Percentiles rank a stretch among this genome's conserved stretches.
Evolutionary conservation across 805 yeast genomes (phyloP).

Genomic region (Metschnikowia noctiluminum): DNA sequence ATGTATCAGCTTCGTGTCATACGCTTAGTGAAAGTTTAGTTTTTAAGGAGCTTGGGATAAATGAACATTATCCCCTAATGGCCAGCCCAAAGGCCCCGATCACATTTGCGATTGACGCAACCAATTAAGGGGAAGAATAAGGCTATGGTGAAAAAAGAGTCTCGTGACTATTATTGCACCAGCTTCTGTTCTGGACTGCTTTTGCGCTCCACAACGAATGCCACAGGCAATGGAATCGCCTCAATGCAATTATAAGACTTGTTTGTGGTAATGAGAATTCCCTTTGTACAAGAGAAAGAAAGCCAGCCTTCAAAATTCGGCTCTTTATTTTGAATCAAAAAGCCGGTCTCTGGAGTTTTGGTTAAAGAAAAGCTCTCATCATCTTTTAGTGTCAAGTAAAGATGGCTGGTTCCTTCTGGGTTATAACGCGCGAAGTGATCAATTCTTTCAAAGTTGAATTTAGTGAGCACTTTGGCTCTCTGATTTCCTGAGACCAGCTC

Average conservation of each 20-base stretch:
- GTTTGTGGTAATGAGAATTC: background rate
- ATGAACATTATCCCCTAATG: no score
- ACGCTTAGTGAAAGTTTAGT: no score
- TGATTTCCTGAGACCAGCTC: background rate
- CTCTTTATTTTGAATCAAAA: background rate
- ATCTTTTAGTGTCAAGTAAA: background rate
- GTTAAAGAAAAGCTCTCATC: background rate
- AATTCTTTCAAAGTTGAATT: background rate
- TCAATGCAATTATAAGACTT: background rate
- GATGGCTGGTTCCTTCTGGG: background rate
- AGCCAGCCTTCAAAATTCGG: background rate
- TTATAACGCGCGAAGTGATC: background rate
- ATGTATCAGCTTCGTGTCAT: no score
- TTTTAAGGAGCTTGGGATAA: no score
- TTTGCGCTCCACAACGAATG: no score
- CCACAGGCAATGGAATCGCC: background rate
- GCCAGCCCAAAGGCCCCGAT: no score
- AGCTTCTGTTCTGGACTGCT: no score
- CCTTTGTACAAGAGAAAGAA: background rate
- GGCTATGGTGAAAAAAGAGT: no score
- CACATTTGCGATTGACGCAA: no score
- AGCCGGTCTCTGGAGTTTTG: background rate
- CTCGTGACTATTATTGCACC: no score
- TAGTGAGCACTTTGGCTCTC: background rate
- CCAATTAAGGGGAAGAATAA: no score